A percentile compares a stretch with the other conserved stretches of the same genome.
These are phyloP conservation scores for Acacia crassicarpa DNA, from an alignment of 306 rosid genomes.

Conservation along the genomic window DNA sequence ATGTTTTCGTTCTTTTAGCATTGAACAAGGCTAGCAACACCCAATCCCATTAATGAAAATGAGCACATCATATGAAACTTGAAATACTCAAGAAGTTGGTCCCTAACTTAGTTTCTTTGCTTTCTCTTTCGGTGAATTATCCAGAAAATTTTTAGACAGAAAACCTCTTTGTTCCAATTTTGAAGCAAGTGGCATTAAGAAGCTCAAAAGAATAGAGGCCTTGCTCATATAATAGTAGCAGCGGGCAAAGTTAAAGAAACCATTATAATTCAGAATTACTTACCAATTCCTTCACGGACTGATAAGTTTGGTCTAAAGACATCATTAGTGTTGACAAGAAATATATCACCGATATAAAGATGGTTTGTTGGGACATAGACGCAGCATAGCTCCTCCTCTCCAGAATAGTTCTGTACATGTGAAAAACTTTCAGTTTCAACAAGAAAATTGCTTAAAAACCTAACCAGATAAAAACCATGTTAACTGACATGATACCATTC, in stretches of 20 bases:
- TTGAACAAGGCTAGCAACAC: background rate
- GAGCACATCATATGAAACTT: background rate
- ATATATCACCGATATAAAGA: constrained; percentile 88
- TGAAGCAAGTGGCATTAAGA: constrained; percentile 3
- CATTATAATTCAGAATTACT: constrained; percentile 36
- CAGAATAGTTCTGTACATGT: constrained; percentile 65
- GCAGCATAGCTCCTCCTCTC: constrained; percentile 86
- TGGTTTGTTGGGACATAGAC: constrained; percentile 94
- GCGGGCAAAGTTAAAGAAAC: background rate
- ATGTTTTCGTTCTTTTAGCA: background rate
- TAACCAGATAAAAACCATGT: background rate
- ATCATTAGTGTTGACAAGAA: constrained; percentile 71
- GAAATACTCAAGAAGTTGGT: background rate
- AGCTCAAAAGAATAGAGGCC: background rate
- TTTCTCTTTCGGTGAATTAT: background rate
- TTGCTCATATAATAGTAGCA: background rate
- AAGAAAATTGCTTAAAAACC: constrained; percentile 3
- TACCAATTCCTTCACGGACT: constrained; percentile 93
- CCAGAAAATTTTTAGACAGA: background rate
- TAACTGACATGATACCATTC: background rate
- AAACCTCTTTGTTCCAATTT: background rate
- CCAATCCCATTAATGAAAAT: background rate
- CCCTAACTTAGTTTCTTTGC: background rate
- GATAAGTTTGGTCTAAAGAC: constrained; percentile 85
- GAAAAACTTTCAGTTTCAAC: background rate